Evolutionary conservation across 345 rosid genomes (phyloP), one percentile per base, ranked within the genome.

Genomic region (Eucalyptus brandiana): DNA sequence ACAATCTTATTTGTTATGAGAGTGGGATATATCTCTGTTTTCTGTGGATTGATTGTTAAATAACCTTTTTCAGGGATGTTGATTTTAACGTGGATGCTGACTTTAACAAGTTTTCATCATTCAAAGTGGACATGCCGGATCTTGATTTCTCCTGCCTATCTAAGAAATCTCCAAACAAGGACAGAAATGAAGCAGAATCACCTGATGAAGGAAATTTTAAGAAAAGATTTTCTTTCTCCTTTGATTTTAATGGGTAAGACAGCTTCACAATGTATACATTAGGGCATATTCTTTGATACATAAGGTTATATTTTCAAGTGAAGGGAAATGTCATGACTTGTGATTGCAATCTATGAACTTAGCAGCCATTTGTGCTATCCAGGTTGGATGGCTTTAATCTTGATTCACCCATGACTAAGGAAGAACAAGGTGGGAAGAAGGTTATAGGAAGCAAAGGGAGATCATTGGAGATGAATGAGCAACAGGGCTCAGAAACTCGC

Each of bases 111-210:
- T 85, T 95, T 49, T 90, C 99, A 89, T 95, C 98, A 48, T 97
- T 96, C 93, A 96, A 96, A 92, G 89, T 95, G 89, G 96, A 96
- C 91, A 94, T 95, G 95, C 92, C 98, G 80, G 99, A 96, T 89
- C 94, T 98, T 93, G 97, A 96, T 91, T 96, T 98, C 94, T 92
- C 96, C 80, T 87, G 93, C 90, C 91, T 95, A 87, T 86, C 94
- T 53, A 92, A 92, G 88, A 92, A 92, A 88, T 86, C 91, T 89
- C 88, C 95, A 91, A 95, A 94, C 90, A 28, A 90, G 93, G 96
- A 92, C 81, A 93, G 89, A 89, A 90, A 92, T 89, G 93, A 92
- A 87, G 95, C 92, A 85, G 96, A 94, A 91, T 89, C 91, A 86
- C 32, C 87, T 40, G 87, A 83, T 45, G 87, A 45, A 24, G 86